phyloP scores from a whole-genome alignment of 306 rosid genomes.

The Begonia peltatifolia region DNA sequence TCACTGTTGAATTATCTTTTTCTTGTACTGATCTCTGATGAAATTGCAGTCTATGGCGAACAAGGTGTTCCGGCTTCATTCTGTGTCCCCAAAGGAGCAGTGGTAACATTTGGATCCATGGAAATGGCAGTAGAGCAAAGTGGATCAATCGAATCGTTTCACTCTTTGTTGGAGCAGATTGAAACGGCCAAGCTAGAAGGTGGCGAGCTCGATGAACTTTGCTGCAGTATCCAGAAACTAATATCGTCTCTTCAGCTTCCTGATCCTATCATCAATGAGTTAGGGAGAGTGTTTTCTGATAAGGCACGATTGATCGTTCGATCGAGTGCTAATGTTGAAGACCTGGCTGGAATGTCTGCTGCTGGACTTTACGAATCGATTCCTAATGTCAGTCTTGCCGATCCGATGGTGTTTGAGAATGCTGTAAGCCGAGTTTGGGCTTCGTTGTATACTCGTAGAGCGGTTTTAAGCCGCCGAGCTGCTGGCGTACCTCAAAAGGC shows the following conservation, averaged over 20 bases:
- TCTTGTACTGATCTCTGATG: too few species aligned
- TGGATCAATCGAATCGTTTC: too few species aligned
- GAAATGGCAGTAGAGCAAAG: too few species aligned
- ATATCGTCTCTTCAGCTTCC: conserved; percentile 50
- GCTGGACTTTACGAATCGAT: conserved; percentile 93
- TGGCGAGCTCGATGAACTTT: conserved; percentile 55
- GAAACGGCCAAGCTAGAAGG: conserved; percentile 57
- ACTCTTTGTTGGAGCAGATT: conserved; percentile 32
- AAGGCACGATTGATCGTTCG: conserved; percentile 69
- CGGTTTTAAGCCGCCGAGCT: conserved; percentile 68
- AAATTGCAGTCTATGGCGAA: too few species aligned
- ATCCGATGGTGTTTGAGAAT: conserved; percentile 47
- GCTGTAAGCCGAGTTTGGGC: conserved; percentile 84
- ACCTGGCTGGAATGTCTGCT: conserved; percentile 95
- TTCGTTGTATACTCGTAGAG: conserved; percentile 78
- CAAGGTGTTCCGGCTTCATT: too few species aligned
- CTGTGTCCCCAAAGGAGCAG: too few species aligned
- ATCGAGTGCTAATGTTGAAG: conserved; percentile 94
- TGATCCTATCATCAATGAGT: conserved; percentile 37
- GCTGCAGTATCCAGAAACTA: conserved; percentile 62
- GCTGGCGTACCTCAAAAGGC: conserved; percentile 74
- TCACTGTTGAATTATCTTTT: too few species aligned
- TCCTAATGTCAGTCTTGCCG: conserved; percentile 72
- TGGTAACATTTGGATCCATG: too few species aligned
- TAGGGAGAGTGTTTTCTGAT: conserved; percentile 48